These are phyloP conservation scores for Pichia sp. DNA, from an alignment of 1,139 yeast genomes.

Conservation along the genomic window DNA sequence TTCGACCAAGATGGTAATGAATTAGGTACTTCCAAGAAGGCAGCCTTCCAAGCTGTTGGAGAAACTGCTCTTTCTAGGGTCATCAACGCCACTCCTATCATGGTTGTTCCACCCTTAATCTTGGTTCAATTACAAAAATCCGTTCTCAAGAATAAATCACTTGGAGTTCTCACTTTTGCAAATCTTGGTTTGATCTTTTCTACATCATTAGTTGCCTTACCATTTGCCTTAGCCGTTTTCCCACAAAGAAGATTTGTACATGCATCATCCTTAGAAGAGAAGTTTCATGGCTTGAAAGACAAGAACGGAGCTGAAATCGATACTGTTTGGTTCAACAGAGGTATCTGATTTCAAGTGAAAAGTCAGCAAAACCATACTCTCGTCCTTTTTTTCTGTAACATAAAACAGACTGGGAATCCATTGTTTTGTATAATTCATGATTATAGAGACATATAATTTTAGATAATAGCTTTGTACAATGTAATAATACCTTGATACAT, in stretches of 20 bases:
- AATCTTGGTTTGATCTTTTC: conserved; percentile 81
- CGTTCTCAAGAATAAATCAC: conserved; percentile 60
- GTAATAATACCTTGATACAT: too few relatives aligned
- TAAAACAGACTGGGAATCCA: too few relatives aligned
- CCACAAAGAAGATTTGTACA: conserved; percentile 75
- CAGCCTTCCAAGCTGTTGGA: conserved; percentile 90
- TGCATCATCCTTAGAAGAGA: conserved; percentile 56
- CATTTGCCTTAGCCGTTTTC: conserved; percentile 92
- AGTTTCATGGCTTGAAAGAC: conserved; percentile 58
- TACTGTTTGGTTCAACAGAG: conserved; percentile 82
- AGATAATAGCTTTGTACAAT: too few relatives aligned
- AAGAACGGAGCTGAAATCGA: conserved; percentile 56
- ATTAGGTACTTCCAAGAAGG: conserved; percentile 76
- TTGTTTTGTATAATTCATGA: too few relatives aligned
- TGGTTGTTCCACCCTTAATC: conserved; percentile 90
- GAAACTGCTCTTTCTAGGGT: conserved; percentile 95
- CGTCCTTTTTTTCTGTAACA: too few relatives aligned
- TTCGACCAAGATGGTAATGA: conserved; percentile 61
- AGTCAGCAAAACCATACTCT: too few relatives aligned
- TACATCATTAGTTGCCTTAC: conserved; percentile 83
- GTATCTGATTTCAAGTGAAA: conserved; percentile 41
- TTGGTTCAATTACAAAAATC: conserved; percentile 72
- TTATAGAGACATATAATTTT: too few relatives aligned
- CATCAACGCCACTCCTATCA: conserved; percentile 92
- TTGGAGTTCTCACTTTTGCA: conserved; percentile 58